Evolutionary conservation across 2,329 filamentous ascomycete species (phyloP).

Genomic region (Karstenula rhodostoma): DNA sequence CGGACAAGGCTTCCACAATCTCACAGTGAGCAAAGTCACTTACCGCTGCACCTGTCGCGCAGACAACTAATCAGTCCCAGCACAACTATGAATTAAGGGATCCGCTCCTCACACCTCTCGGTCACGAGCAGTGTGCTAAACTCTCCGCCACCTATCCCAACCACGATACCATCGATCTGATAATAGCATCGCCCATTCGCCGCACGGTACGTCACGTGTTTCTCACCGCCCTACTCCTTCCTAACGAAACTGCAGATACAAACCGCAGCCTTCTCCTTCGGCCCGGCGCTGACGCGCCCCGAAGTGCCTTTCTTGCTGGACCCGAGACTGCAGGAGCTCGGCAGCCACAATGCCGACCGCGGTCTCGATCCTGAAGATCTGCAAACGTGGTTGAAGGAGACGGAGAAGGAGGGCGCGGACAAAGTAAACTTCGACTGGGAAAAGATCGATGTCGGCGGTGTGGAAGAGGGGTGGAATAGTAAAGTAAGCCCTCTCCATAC

Average conservation of each 20-base stretch:
- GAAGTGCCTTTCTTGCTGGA: slow-evolving; percentile 65
- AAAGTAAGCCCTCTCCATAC: slow-evolving; percentile 59
- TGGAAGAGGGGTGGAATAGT: slow-evolving; percentile 74
- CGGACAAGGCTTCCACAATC: slow-evolving; percentile 80
- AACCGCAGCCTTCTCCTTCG: slow-evolving; percentile 77
- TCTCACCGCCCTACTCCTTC: background rate
- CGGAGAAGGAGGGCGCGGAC: slow-evolving; percentile 62
- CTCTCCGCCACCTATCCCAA: slow-evolving; percentile 71
- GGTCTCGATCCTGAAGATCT: slow-evolving; percentile 65
- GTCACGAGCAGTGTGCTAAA: slow-evolving; percentile 74
- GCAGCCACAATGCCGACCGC: slow-evolving; percentile 76
- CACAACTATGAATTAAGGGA: slow-evolving; percentile 74
- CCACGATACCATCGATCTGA: slow-evolving; percentile 66
- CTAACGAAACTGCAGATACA: slow-evolving; percentile 59
- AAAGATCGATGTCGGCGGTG: slow-evolving; percentile 67
- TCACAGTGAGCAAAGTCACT: slow-evolving; percentile 30
- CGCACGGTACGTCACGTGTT: slow-evolving; percentile 61
- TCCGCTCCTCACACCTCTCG: slow-evolving; percentile 78
- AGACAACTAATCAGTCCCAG: slow-evolving; percentile 54
- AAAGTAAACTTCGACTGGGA: slow-evolving; percentile 56
- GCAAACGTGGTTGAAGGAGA: slow-evolving; percentile 28
- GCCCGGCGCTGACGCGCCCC: slow-evolving; percentile 50
- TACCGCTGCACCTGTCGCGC: background rate
- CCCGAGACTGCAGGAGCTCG: slow-evolving; percentile 81
- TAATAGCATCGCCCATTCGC: slow-evolving; percentile 81